phyloP scores from a whole-genome alignment of 129 eudicot species.

The Oenanthe sinensis region DNA sequence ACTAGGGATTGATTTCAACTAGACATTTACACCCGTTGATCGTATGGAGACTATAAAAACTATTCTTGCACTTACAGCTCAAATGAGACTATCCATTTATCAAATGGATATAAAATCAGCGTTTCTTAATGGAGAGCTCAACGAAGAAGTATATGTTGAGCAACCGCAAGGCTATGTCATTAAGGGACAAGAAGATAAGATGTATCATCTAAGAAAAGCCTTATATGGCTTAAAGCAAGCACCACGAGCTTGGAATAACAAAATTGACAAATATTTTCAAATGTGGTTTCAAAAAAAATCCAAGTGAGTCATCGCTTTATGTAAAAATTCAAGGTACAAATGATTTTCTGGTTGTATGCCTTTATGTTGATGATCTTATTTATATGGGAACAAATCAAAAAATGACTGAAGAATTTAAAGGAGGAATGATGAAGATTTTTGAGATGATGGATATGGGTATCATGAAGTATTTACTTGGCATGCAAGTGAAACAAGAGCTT shows the following conservation, averaged over 20 bases:
- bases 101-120: constrained; percentile 1
- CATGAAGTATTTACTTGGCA: not conserved
- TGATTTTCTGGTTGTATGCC: too few relatives aligned
- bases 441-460: not conserved
- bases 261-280: too few relatives aligned
- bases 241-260: too few relatives aligned
- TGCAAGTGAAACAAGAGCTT: not conserved
- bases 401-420: not conserved
- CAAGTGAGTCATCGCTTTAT: too few relatives aligned
- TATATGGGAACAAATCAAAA: not conserved
- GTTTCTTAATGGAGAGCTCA: not conserved
- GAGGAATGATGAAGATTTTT: not conserved
- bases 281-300: too few relatives aligned
- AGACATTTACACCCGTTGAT: not conserved
- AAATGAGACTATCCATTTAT: not conserved
- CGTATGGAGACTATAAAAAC: not conserved
- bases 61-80: not conserved
- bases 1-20: not conserved
- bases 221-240: too few relatives aligned
- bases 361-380: too few relatives aligned
- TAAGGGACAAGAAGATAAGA: too few relatives aligned
- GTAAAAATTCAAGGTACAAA: too few relatives aligned
- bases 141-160: too few relatives aligned
- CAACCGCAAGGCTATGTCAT: too few relatives aligned
- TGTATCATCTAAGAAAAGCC: too few relatives aligned